These are phyloP conservation scores for Leccinum fallax DNA, from an alignment of 1,284 basidiomycete genomes.

Conservation along the genomic window DNA sequence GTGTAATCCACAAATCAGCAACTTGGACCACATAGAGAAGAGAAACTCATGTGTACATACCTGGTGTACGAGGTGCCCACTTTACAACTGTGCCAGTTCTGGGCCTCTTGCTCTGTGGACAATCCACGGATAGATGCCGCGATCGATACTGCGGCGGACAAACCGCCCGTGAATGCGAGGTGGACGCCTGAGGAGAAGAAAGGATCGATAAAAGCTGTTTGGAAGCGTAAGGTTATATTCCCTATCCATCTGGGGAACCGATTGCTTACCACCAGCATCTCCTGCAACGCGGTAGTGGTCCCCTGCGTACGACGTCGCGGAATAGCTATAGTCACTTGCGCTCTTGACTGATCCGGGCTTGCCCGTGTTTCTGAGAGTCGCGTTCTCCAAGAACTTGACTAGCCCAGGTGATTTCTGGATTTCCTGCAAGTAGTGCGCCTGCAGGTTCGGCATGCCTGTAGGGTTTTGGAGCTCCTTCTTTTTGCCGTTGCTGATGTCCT, in stretches of 20 bases:
- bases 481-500: conserved; percentile 40
- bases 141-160: not conserved
- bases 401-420: conserved; percentile 41
- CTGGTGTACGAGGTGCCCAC: not conserved
- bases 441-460: conserved; percentile 5
- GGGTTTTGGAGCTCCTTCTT: conserved; percentile 22
- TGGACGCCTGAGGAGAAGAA: not conserved
- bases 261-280: not conserved
- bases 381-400: conserved; percentile 37
- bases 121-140: not conserved
- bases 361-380: conserved; percentile 13
- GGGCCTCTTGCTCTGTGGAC: not conserved
- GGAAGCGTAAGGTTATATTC: not conserved
- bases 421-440: not conserved
- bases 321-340: not conserved
- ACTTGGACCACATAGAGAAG: not conserved
- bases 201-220: not conserved
- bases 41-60: not conserved
- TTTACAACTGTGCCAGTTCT: not conserved
- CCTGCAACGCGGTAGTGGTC: not conserved
- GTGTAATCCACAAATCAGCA: not conserved
- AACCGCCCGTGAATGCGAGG: not conserved
- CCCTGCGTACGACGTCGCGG: not conserved
- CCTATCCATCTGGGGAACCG: not conserved
- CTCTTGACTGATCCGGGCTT: not conserved